These are phyloP conservation scores for Auriculariales sp. DNA, from an alignment of 768 basidiomycete species.

Conservation along the genomic window DNA sequence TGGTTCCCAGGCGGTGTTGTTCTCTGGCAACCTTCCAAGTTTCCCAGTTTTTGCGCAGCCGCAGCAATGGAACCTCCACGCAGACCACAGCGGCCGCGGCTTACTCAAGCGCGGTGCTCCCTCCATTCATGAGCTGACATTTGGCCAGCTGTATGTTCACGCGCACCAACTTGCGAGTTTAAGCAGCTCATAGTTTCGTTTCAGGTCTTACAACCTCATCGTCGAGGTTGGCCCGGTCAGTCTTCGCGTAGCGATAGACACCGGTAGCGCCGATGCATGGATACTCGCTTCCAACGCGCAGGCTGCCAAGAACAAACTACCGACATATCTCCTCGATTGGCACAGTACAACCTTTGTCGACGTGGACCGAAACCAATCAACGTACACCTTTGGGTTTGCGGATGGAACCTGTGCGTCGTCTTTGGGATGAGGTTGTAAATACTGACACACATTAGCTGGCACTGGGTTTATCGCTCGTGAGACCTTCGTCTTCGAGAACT, in stretches of 20 bases:
- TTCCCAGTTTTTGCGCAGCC: too few species aligned
- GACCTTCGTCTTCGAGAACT: slow-evolving; percentile 40
- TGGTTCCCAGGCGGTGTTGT: too few species aligned
- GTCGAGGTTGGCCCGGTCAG: slow-evolving; percentile 45
- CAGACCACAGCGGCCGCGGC: too few species aligned
- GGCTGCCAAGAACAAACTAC: slow-evolving; percentile 44
- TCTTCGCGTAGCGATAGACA: slow-evolving; percentile 61
- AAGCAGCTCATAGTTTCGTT: neutral
- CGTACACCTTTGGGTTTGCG: slow-evolving; percentile 45
- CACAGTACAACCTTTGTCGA: slow-evolving; percentile 47
- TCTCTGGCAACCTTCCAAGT: too few species aligned
- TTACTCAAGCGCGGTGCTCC: neutral
- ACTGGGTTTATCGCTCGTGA: slow-evolving; percentile 62
- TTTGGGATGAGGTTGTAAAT: neutral
- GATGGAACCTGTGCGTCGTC: slow-evolving; percentile 51
- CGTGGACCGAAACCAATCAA: slow-evolving; percentile 46
- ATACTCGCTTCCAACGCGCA: slow-evolving; percentile 41
- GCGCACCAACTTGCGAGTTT: neutral
- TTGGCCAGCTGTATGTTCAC: neutral
- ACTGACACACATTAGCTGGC: slow-evolving; percentile 28
- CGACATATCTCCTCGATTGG: slow-evolving; percentile 58
- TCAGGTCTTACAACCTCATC: slow-evolving; percentile 54
- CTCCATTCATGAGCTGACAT: neutral
- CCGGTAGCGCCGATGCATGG: slow-evolving; percentile 64
- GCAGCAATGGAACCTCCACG: too few species aligned